Conservation (phyloP, 805 yeast species). For the Isabelozyma heimii region DNA sequence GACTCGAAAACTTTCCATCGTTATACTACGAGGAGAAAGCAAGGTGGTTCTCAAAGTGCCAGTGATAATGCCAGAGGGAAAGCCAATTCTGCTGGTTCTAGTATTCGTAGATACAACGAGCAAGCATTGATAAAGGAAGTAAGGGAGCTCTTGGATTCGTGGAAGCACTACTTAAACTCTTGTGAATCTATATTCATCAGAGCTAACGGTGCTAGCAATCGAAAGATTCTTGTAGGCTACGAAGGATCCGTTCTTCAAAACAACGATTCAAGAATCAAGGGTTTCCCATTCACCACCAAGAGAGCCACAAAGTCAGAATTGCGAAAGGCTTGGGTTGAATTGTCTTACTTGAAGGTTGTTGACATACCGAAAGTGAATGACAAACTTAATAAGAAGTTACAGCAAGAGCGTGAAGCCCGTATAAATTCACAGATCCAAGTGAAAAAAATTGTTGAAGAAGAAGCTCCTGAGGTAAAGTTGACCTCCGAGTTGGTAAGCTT, state of each 20-base stretch:
- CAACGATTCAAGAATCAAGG: conserved; percentile 60
- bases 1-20: conserved; percentile 88
- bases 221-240: conserved; percentile 64
- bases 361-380: conserved; percentile 53
- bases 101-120: conserved; percentile 85
- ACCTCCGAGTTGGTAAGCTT: conserved; percentile 57
- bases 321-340: conserved; percentile 78
- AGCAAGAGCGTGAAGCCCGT: conserved; percentile 6
- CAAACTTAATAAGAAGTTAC: conserved; percentile 16
- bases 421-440: conserved; percentile 15
- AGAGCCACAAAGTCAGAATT: conserved; percentile 83
- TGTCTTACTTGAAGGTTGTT: conserved; percentile 56
- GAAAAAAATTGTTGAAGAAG: conserved; percentile 7
- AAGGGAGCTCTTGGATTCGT: conserved; percentile 58
- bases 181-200: conserved; percentile 75
- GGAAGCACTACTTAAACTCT: conserved; percentile 59
- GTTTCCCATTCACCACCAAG: conserved; percentile 85
- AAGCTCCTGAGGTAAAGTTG: conserved; percentile 37
- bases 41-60: conserved; percentile 96
- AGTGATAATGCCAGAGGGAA: conserved; percentile 90
- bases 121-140: conserved; percentile 77
- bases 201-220: conserved; percentile 72
- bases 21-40: conserved; percentile 93
- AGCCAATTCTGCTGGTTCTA: conserved; percentile 95
- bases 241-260: conserved; percentile 52